A percentile compares a stretch with the other conserved stretches of the same genome.
Evolutionary conservation across 2,329 filamentous ascomycete genomes (phyloP).

Genomic region (Penicillium vulpinum): DNA sequence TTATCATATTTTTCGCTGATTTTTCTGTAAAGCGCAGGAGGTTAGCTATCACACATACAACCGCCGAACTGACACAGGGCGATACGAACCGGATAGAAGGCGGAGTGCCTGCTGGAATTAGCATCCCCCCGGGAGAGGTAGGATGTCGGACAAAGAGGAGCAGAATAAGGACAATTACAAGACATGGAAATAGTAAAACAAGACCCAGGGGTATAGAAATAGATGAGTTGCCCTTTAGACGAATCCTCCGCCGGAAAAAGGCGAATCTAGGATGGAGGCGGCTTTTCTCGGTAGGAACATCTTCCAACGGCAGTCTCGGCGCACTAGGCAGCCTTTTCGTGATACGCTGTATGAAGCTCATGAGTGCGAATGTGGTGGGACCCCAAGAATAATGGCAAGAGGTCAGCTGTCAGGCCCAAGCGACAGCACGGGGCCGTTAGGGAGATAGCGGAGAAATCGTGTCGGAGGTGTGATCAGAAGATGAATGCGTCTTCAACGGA

Average conservation of each 20-base stretch:
- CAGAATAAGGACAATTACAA: constrained; percentile 88
- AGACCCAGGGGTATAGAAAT: constrained; percentile 90
- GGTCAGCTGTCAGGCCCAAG: constrained; percentile 22
- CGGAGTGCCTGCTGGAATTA: constrained; percentile 85
- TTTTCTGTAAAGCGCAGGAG: constrained; percentile 59
- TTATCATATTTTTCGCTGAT: constrained; percentile 98
- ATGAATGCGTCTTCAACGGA: neutral
- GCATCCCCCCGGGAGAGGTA: constrained; percentile 73
- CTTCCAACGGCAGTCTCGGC: constrained; percentile 49
- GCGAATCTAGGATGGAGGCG: constrained; percentile 58
- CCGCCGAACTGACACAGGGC: neutral
- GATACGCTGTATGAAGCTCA: constrained; percentile 57
- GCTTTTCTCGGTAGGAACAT: constrained; percentile 47
- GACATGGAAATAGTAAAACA: constrained; percentile 86
- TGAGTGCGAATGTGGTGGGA: constrained; percentile 37
- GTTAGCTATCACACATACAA: constrained; percentile 16
- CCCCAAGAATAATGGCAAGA: constrained; percentile 10
- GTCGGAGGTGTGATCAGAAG: constrained; percentile 9
- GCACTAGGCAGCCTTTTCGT: constrained; percentile 53
- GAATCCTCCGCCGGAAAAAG: constrained; percentile 83
- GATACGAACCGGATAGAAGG: constrained; percentile 80
- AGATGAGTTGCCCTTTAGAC: constrained; percentile 85
- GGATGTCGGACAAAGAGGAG: constrained; percentile 88
- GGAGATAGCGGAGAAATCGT: constrained; percentile 13
- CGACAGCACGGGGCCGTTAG: constrained; percentile 17